These are phyloP conservation scores for Echinochloa phyllopogon DNA, from an alignment of 176 grass and related monocot species.

Conservation along the genomic window DNA sequence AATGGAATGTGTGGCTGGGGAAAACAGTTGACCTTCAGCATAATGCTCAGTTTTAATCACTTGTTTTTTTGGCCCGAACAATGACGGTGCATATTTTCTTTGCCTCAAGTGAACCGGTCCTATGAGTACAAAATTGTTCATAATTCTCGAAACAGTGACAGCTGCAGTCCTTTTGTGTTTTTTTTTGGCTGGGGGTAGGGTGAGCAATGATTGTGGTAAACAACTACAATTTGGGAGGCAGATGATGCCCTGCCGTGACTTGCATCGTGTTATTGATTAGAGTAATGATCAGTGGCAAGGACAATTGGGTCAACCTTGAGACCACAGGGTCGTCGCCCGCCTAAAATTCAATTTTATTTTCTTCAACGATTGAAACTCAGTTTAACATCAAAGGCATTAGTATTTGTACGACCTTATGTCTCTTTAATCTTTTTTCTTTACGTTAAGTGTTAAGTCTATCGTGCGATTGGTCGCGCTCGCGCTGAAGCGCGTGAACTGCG, in stretches of 20 bases:
- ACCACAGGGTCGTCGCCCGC: background rate
- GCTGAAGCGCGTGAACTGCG: too few relatives aligned
- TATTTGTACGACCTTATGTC: too few relatives aligned
- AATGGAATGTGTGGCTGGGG: background rate
- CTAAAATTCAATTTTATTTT: background rate
- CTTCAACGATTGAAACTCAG: background rate
- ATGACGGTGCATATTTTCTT: background rate
- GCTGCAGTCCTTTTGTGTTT: background rate
- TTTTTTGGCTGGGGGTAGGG: background rate
- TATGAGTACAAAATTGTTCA: background rate
- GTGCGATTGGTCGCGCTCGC: too few relatives aligned
- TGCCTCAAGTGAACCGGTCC: background rate
- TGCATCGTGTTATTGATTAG: background rate
- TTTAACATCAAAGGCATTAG: background rate
- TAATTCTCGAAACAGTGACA: background rate
- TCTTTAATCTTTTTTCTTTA: too few relatives aligned
- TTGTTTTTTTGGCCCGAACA: background rate
- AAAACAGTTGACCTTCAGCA: constrained; percentile 36
- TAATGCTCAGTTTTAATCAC: background rate
- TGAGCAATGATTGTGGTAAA: constrained; percentile 26
- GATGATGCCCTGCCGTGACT: constrained; percentile 5
- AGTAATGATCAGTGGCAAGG: background rate
- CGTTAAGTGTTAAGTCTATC: too few relatives aligned
- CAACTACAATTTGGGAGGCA: constrained; percentile 12
- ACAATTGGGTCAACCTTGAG: background rate